Base-by-base conservation (phyloP, 2,329 filamentous ascomycete species). In the Fusarium humuli region DNA sequence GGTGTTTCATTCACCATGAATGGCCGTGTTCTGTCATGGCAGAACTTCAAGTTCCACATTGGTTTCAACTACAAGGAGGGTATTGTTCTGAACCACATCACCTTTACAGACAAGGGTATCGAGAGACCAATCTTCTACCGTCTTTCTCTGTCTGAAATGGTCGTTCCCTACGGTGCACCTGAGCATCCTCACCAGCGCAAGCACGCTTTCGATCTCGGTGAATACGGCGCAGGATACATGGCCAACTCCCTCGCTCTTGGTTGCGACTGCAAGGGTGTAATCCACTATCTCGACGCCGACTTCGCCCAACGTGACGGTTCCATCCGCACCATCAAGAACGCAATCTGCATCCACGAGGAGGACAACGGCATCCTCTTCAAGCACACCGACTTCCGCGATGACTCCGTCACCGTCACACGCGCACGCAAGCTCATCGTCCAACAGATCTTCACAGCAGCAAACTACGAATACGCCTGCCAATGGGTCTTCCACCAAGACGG, bases 31-130 rank as follows among this genome's bases (percentile, higher is more conserved):
- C 86, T 97, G 53, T 88, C 90, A 70, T 97, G 94, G 94, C 94
- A 97, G 80, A 97, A 97, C 77, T 98, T 94, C 92, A 95, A 88
- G 75, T 88, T 97, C 70, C 94, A 97, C 79, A 88, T 98, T 63
- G 94, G 94, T 25, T 98, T 97, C 87, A 97, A 97, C 84, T 96
- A 97, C 83, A 88, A 93, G 27, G 94, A 98, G 81, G 94, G 94
- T 23, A 91, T 97, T 72, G 92, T 97, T 4, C 84, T 98, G 9
- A 96, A 92, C 80, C 94, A 97, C 81, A 94, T 97, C 77, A 92
- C 90, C 5, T 97, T 92, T 82, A 94, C 94, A 73, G 94, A 98
- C 81, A 92, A 93, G 79, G 90, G 93, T 47, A 91, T 83, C 45
- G 84, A 91, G 34, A 87, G 94, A 32, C 91, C 93, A 2, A 85